Evolutionary conservation across 1,284 basidiomycete genomes (phyloP), one percentile per base, ranked within the genome.

Genomic region (Leccinum pachyderme): DNA sequence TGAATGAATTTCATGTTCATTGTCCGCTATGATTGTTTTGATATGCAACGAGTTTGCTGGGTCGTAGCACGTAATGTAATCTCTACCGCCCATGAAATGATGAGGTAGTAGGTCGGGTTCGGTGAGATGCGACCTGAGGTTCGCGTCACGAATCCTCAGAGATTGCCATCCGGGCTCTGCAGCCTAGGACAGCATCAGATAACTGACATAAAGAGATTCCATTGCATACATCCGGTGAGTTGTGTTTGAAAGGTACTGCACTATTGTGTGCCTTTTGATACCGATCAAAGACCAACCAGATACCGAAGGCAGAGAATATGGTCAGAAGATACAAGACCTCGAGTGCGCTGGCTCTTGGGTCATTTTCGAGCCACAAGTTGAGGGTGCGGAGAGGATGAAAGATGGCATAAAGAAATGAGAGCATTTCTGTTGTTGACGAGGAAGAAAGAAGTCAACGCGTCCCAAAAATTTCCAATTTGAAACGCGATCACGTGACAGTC

Each of bases 61-160:
- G 70, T 98, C 95, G 65, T 87, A 98, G 72, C 88, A 88, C 2
- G 93, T 95, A 54, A 98, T 89, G 63, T 89, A 92, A 27, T 70
- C 68, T 55, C 83, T 77, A 45, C 81, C 71, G 32, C 77, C 80
- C n/a, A 74, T 71, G 4, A 80, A 73, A 24, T 75, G 71, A 43
- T 79, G 65, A 4, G 75, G 68, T 7, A 86, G 82, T 25, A 92
- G 73, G n/a, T 79, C 76, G 4, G 75, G 71, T 59, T 84, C 77
- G 6, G 75, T 73, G 35, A 81, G 67, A 71, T 93, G 89, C 1
- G 88, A 84, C 58, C 79, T 76, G 44, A 91, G 74, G 53, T 73
- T 73, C 6, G 89, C 80, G 39, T 86, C 75, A 18, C 70, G 68
- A 47, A 92, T 81, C 49, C 77, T 73, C 33, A 78, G 65, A 7